phyloP scores from a whole-genome alignment of 495 filamentous ascomycete genomes.

The Glutinoglossum americanum region DNA sequence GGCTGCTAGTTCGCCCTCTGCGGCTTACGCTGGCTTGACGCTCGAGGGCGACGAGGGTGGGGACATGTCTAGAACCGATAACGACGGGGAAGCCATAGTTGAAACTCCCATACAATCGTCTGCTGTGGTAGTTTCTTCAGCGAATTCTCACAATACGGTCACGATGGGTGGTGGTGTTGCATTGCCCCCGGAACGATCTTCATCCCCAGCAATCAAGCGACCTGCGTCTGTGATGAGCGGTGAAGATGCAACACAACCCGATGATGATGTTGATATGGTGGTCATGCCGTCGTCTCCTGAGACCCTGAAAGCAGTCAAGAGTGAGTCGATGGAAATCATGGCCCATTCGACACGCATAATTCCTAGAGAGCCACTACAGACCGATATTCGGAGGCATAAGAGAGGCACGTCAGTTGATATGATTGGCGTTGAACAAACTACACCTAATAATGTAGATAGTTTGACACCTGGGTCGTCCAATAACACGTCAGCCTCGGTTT shows the following conservation, averaged over 20 bases:
- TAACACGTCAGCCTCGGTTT: neutral
- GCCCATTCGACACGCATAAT: neutral
- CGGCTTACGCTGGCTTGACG: slow-evolving; percentile 50
- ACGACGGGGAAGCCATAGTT: slow-evolving; percentile 4
- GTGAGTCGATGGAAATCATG: neutral
- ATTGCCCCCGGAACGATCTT: slow-evolving; percentile 7
- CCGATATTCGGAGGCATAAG: neutral
- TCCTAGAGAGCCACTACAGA: neutral
- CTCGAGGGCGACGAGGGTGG: slow-evolving; percentile 38
- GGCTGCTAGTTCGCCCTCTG: slow-evolving; percentile 43
- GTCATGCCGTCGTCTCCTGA: neutral
- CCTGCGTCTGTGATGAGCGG: slow-evolving; percentile 13
- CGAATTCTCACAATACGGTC: neutral
- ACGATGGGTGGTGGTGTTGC: neutral
- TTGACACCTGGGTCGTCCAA: neutral
- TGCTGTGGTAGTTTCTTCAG: neutral
- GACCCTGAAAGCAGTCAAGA: neutral
- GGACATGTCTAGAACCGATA: slow-evolving; percentile 15
- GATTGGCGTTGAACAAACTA: slow-evolving; percentile 6
- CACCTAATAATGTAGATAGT: neutral
- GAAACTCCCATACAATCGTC: neutral
- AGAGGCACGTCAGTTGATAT: slow-evolving; percentile 17
- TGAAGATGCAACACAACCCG: neutral
- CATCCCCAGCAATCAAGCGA: slow-evolving; percentile 13
- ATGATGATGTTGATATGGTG: slow-evolving; percentile 10